phyloP scores from a whole-genome alignment of 2,329 filamentous ascomycete genomes.

The Gaeumannomyces tritici region DNA sequence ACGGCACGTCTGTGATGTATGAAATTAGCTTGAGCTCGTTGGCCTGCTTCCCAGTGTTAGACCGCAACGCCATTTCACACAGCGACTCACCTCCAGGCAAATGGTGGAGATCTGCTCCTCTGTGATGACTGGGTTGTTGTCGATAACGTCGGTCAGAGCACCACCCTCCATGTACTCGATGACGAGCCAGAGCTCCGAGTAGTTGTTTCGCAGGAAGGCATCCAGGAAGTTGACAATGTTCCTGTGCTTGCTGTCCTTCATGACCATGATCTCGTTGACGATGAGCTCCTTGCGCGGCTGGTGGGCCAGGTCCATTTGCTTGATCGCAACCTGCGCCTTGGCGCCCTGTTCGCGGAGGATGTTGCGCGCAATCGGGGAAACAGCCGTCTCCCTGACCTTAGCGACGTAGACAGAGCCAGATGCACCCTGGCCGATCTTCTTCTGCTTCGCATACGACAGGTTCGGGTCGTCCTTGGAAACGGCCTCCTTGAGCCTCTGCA shows the following conservation, averaged over 20 bases:
- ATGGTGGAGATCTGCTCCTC: slow-evolving; percentile 98
- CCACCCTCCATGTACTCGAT: slow-evolving; percentile 99
- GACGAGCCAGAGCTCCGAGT: slow-evolving; percentile 95
- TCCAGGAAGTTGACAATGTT: slow-evolving; percentile 99
- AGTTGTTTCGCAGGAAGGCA: slow-evolving; percentile 90
- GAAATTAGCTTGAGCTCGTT: neutral
- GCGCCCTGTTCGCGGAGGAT: slow-evolving; percentile 70
- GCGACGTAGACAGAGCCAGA: slow-evolving; percentile 98
- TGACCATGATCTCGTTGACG: slow-evolving; percentile 98
- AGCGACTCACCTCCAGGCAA: slow-evolving; percentile 70
- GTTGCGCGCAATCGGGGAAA: slow-evolving; percentile 70
- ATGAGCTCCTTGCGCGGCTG: slow-evolving; percentile 97
- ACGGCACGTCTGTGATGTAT: slow-evolving; percentile 67
- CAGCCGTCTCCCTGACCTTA: slow-evolving; percentile 80
- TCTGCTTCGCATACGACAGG: slow-evolving; percentile 95
- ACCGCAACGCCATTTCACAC: neutral
- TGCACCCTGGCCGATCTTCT: slow-evolving; percentile 98
- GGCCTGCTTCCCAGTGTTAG: neutral
- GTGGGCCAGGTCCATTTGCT: slow-evolving; percentile 98
- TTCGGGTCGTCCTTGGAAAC: slow-evolving; percentile 94
- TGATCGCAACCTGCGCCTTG: slow-evolving; percentile 89
- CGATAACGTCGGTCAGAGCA: slow-evolving; percentile 94
- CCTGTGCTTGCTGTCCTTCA: slow-evolving; percentile 97
- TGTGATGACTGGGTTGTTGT: slow-evolving; percentile 88
- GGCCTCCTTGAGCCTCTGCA: slow-evolving; percentile 88